phyloP scores from a whole-genome alignment of 768 basidiomycete genomes.

The Boletus sp. region DNA sequence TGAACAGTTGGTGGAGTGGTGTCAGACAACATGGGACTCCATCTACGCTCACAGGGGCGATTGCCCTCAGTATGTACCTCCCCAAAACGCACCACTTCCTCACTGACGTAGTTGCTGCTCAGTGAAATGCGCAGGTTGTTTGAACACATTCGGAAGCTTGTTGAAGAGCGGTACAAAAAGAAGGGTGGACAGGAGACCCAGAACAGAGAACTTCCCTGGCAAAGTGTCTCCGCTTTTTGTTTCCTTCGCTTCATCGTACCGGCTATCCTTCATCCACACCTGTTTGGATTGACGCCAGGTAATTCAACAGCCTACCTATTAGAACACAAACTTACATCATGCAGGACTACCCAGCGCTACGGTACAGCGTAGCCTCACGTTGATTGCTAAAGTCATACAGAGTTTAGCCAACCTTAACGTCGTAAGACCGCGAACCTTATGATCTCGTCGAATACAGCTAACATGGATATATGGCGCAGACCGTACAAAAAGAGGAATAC shows the following conservation, averaged over 20 bases:
- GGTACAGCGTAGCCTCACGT: constrained; percentile 75
- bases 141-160: constrained; percentile 63
- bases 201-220: constrained; percentile 62
- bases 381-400: constrained; percentile 87
- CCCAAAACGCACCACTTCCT: constrained; percentile 4
- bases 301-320: constrained; percentile 10
- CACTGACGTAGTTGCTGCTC: constrained; percentile 1
- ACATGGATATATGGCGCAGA: constrained; percentile 34
- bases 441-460: neutral
- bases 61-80: constrained; percentile 65
- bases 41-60: constrained; percentile 71
- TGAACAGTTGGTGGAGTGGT: constrained; percentile 73
- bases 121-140: constrained; percentile 77
- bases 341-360: constrained; percentile 62
- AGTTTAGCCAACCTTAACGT: constrained; percentile 82
- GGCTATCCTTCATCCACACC: constrained; percentile 83
- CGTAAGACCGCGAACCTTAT: constrained; percentile 38
- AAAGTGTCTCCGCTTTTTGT: constrained; percentile 85
- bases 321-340: constrained; percentile 9
- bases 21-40: constrained; percentile 73
- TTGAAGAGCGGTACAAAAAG: constrained; percentile 60
- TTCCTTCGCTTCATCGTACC: constrained; percentile 90
- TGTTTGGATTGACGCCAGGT: constrained; percentile 79
- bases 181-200: constrained; percentile 40
- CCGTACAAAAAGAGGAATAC: constrained; percentile 71